Evolutionary conservation across 495 filamentous ascomycete genomes (phyloP).

Genomic region (Thozetella sp.): DNA sequence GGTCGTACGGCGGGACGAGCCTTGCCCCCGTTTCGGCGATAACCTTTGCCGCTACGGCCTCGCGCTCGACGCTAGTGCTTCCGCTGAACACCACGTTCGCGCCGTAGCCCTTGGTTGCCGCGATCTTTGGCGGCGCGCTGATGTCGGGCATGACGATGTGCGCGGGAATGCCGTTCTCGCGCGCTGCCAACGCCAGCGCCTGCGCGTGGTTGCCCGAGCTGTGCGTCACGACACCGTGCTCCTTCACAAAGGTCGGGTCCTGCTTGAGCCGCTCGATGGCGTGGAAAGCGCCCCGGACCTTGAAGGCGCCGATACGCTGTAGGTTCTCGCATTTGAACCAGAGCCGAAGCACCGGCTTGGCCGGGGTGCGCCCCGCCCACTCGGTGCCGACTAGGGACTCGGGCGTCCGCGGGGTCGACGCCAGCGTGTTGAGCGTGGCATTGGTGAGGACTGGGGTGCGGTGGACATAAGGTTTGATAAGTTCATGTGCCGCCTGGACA

Average conservation of each 20-base stretch:
- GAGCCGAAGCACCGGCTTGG: conserved; percentile 67
- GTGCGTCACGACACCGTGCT: conserved; percentile 86
- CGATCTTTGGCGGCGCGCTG: conserved; percentile 82
- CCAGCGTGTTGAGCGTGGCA: conserved; percentile 69
- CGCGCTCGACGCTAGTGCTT: conserved; percentile 76
- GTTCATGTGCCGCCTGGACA: conserved; percentile 67
- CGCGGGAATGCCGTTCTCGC: conserved; percentile 58
- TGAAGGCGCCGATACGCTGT: conserved; percentile 92
- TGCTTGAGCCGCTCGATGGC: conserved; percentile 73
- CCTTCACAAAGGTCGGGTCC: conserved; percentile 51
- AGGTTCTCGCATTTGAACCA: conserved; percentile 98
- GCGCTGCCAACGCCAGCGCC: conserved; percentile 87
- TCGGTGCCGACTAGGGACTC: conserved; percentile 55
- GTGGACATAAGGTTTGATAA: conserved; percentile 79
- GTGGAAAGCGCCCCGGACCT: conserved; percentile 88
- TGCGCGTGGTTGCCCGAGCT: conserved; percentile 95
- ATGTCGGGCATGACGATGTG: conserved; percentile 91
- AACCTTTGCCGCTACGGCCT: conserved; percentile 70
- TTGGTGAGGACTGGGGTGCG: conserved; percentile 81
- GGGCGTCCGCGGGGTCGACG: conserved; percentile 67
- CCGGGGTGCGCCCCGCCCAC: conserved; percentile 59
- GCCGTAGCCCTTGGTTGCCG: conserved; percentile 74
- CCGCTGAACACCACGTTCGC: conserved; percentile 83
- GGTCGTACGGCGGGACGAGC: conserved; percentile 88
- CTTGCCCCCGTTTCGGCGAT: conserved; percentile 70